A percentile compares a stretch with the other conserved stretches of the same genome.
Conservation (phyloP, 2,329 filamentous ascomycete genomes). For the Penicillium capsulatum region DNA sequence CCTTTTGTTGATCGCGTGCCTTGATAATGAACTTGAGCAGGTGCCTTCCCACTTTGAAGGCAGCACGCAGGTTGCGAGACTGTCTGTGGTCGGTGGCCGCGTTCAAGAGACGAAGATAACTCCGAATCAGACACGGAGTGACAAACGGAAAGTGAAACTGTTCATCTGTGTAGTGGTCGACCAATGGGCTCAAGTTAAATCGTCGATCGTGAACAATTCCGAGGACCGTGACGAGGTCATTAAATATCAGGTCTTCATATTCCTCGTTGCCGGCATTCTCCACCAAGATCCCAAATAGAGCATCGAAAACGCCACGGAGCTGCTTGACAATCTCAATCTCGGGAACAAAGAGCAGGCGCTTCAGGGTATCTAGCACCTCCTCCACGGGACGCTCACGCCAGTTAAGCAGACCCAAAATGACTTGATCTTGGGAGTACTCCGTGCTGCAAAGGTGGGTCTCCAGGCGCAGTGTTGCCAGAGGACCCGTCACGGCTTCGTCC, state of each 20-base stretch:
- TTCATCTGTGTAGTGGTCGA: conserved; percentile 84
- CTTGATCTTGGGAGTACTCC: conserved; percentile 85
- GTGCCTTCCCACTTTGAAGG: conserved; percentile 91
- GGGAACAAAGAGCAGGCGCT: conserved; percentile 84
- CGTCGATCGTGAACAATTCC: conserved; percentile 91
- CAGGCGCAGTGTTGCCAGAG: conserved; percentile 72
- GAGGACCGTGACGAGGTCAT: conserved; percentile 79
- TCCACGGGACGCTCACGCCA: conserved; percentile 75
- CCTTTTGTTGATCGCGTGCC: conserved; percentile 76
- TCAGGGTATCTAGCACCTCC: conserved; percentile 69
- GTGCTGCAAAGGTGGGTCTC: conserved; percentile 92
- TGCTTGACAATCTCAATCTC: conserved; percentile 98
- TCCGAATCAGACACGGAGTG: conserved; percentile 79
- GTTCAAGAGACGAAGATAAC: conserved; percentile 76
- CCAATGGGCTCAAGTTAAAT: conserved; percentile 84
- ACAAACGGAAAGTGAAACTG: conserved; percentile 92
- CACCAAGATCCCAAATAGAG: conserved; percentile 84
- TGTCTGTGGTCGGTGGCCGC: conserved; percentile 79
- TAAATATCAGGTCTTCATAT: conserved; percentile 89
- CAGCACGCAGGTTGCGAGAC: conserved; percentile 78
- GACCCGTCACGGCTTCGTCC: conserved; percentile 69
- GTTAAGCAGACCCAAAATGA: conserved; percentile 74
- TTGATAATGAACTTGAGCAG: conserved; percentile 94
- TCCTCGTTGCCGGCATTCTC: conserved; percentile 89
- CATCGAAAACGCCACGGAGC: conserved; percentile 80